phyloP scores from a whole-genome alignment of 2,329 filamentous ascomycete species.

The Pleoardoris graminearum region DNA sequence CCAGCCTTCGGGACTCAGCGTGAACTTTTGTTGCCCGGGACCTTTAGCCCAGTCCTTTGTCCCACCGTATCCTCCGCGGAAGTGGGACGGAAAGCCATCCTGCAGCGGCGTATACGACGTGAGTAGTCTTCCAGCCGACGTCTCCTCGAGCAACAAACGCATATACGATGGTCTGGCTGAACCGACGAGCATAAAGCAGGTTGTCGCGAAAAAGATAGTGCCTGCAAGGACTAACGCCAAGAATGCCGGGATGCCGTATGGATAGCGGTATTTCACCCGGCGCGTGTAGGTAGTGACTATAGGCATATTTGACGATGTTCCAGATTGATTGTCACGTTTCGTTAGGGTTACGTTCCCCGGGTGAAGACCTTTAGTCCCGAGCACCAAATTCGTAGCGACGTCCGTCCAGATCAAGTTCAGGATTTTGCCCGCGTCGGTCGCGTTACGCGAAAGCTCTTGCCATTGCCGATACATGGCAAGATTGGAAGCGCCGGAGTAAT shows the following conservation, averaged over 20 bases:
- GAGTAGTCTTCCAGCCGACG: not conserved
- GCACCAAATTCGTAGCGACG: conserved; percentile 47
- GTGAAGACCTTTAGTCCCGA: conserved; percentile 43
- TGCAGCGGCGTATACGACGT: no score
- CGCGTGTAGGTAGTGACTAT: conserved; percentile 32
- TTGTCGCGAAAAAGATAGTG: not conserved
- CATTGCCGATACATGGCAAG: conserved; percentile 49
- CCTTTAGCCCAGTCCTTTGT: no score
- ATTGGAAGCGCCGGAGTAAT: conserved; percentile 44
- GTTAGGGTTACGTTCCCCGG: conserved; percentile 6
- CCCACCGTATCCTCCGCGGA: no score
- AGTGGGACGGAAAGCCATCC: no score
- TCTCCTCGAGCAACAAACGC: not conserved
- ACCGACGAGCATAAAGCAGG: not conserved
- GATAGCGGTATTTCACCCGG: conserved; percentile 37
- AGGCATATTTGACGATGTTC: conserved; percentile 7
- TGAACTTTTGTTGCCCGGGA: no score
- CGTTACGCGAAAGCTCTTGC: conserved; percentile 40
- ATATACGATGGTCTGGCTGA: not conserved
- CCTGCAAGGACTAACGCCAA: not conserved
- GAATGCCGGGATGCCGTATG: conserved; percentile 43
- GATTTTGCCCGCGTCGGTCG: conserved; percentile 37
- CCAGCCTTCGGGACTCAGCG: no score
- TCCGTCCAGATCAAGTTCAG: conserved; percentile 53
- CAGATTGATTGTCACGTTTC: conserved; percentile 8